Evolutionary conservation across 2,329 filamentous ascomycete species (phyloP), one percentile per base, ranked within the genome.

Genomic region (Magnaporthiopsis incrustans): DNA sequence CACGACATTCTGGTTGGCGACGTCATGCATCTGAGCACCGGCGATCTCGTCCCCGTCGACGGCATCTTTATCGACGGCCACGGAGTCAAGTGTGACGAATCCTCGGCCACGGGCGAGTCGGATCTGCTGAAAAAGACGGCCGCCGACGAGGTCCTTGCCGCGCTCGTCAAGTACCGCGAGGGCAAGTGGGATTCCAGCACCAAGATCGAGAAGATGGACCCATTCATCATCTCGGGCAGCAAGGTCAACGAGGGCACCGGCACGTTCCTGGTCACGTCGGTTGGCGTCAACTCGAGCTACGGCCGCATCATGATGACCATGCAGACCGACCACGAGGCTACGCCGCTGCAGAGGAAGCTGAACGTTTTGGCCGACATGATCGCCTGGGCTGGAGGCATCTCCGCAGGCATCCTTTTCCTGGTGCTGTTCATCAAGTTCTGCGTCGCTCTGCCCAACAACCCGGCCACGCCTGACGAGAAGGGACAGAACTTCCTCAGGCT

Each of bases 391-490:
- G 83, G 83, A 33, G 85, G 88, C 69, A 85, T 85, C 64, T 87
- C 90, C 38, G 90, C 90, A 59, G 75, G 90, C 18, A 75, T 93
- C 10, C 80, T 94, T 26, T 94, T 95, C 72, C 77, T 92, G 63
- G 88, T 92, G 30, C 79, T 93, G 15, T 85, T 93, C 70, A 90
- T 94, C 78, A 88, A 90, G 70, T 94, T 92, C 72, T 78, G 91
- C 30, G 87, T 83, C 44, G 75, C 81, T 22, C 80, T 94, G 77
- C 85, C 1, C 78, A 84, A 0, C 76, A 82, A 62, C 92, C 91
- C 75, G 76, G 72, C 0, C 60, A n/a, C 35, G 10, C 25, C 64
- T 7, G 56, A 38, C 27, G 33, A 61, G n/a, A 60, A 61, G 53
- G 59, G 59, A 22, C 77, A 77, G 53, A 84, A 77, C 62, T 88